Conservation (phyloP, 768 basidiomycete species). For the Boletus insuetus region DNA sequence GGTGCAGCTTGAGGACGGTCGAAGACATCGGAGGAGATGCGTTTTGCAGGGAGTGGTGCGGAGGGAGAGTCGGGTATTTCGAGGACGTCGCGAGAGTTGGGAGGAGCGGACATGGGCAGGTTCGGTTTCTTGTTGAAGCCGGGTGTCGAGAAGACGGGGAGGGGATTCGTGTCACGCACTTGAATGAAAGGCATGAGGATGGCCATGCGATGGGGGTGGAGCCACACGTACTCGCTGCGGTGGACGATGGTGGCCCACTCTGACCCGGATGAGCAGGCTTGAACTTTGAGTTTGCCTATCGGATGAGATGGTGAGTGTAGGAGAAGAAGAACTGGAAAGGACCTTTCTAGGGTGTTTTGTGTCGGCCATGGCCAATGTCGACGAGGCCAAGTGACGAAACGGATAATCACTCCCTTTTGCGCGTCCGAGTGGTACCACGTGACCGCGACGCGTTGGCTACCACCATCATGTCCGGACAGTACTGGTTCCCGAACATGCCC, state of each 20-base stretch:
- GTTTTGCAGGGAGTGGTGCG: constrained; percentile 27
- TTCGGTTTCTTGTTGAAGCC: constrained; percentile 35
- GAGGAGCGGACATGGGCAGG: constrained; percentile 9
- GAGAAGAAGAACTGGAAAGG: no score
- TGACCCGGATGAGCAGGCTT: constrained; percentile 36
- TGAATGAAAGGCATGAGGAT: constrained; percentile 6
- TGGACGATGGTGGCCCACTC: background rate
- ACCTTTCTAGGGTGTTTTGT: constrained; percentile 12
- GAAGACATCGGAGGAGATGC: constrained; percentile 23
- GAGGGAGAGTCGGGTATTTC: constrained; percentile 16
- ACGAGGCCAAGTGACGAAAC: constrained; percentile 2
- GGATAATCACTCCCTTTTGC: constrained; percentile 13
- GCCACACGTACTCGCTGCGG: constrained; percentile 10
- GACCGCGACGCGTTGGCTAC: constrained; percentile 22
- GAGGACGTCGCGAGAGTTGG: constrained; percentile 7
- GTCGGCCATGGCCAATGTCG: constrained; percentile 2
- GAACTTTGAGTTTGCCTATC: constrained; percentile 38
- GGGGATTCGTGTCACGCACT: constrained; percentile 26
- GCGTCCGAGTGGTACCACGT: constrained; percentile 17
- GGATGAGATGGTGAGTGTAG: background rate
- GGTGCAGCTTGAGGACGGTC: constrained; percentile 5
- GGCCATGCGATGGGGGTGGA: background rate
- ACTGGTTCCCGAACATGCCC: constrained; percentile 67
- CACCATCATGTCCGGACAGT: constrained; percentile 32
- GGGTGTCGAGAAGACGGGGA: constrained; percentile 47